Base-by-base conservation (phyloP, 1,284 basidiomycete species). In the Amylostereum areolatum region DNA sequence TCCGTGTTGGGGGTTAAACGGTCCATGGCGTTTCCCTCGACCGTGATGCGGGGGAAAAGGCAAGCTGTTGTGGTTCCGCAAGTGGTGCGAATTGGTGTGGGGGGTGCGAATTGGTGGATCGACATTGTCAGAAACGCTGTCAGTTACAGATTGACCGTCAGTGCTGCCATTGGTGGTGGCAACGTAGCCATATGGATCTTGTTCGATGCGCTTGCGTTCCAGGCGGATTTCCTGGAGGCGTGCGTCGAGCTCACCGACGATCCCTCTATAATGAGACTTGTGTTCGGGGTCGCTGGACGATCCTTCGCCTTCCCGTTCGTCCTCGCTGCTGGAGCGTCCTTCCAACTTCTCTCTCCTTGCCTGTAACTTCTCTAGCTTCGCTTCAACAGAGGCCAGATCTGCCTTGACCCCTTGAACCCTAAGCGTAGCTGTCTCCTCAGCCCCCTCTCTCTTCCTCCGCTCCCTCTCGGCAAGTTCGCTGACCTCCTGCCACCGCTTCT, bases 281-380 rank as follows among this genome's bases (percentile, higher is more conserved):
- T 47, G 36, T 37, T n/a, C 45, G 42, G 24, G 40, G 24, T 45
- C 46, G 12, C 39, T 35, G 9, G 24, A 41, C 6, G 33, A 28
- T 52, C 44, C 30, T 43, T 42, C 6, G 3, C 31, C 32, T 27
- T 46, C n/a, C 36, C 45, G 32, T 73, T 71, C 69, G 2, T 62
- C 62, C 24, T 72, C 55, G 6, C 57, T 55, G 8, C 60, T 57
- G 11, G 57, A 52, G 34, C 56, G 57, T 43, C 68, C 68, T 46
- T 85, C 85, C 36, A 84, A 63, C 54, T 74, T 74, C 61, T 83
- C 84, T 52, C 72, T 73, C 54, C 76, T 76, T 52, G 69, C 74
- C 54, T 77, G 77, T 45, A 80, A 69, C 58, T 73, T 75, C 47
- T 74, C 77, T 45, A 84, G 72, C 30, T 70, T 61, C 45, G 72